These are phyloP conservation scores for Spiraea crenata DNA, from an alignment of 331 rosid genomes.

Conservation along the genomic window DNA sequence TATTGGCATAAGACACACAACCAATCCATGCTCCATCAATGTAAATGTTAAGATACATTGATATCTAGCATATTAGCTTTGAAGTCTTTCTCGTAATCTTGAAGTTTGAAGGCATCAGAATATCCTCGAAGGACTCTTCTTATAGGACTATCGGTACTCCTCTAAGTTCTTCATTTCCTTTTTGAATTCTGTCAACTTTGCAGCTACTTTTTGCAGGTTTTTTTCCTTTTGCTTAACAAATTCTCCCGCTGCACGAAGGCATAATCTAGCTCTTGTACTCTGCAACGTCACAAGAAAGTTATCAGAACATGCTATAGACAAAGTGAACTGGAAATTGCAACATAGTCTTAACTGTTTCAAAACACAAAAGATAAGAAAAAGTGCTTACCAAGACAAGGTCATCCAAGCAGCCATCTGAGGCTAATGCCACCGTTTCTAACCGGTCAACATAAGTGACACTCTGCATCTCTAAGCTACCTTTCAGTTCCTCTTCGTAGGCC, in stretches of 20 bases:
- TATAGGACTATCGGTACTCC: slow-evolving; percentile 34
- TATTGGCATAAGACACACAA: no score
- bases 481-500: slow-evolving; percentile 32
- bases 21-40: no score
- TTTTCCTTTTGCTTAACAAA: slow-evolving; percentile 32
- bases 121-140: slow-evolving; percentile 31
- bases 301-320: background rate
- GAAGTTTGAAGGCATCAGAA: slow-evolving; percentile 72
- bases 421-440: slow-evolving; percentile 42
- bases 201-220: slow-evolving; percentile 28
- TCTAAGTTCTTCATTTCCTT: slow-evolving; percentile 14
- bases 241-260: slow-evolving; percentile 58
- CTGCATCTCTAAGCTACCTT: slow-evolving; percentile 32
- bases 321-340: background rate
- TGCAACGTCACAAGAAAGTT: slow-evolving; percentile 31
- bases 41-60: no score
- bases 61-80: slow-evolving; percentile 60
- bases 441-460: slow-evolving; percentile 28
- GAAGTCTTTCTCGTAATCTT: slow-evolving; percentile 39
- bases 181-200: background rate
- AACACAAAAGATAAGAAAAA: background rate
- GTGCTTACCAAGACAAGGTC: slow-evolving; percentile 66
- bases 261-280: slow-evolving; percentile 55
- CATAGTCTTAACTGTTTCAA: background rate
- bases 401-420: slow-evolving; percentile 34